Conservation (phyloP, 192 early-diverging fungal genomes). For the Backusella australiensis region DNA sequence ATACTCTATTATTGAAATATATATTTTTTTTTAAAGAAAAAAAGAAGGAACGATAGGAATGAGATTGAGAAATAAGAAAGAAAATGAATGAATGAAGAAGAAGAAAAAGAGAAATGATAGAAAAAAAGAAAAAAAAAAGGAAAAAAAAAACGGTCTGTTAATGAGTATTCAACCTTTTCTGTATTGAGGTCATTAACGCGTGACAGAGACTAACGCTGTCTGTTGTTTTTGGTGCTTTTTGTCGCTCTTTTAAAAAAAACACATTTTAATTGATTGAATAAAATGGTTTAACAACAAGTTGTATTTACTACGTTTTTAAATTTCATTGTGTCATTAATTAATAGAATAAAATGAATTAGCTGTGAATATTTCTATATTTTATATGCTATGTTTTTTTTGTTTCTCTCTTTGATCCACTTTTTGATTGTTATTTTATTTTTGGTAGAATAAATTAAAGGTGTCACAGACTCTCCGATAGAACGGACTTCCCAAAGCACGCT, state of each 20-base stretch:
- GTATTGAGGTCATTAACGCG: slow-evolving; percentile 4
- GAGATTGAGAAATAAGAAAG: neutral
- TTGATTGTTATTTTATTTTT: neutral
- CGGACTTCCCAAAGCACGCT: slow-evolving; percentile 3
- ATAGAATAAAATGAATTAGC: neutral
- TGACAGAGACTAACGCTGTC: neutral
- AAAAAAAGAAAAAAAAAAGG: neutral
- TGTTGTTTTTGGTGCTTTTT: neutral
- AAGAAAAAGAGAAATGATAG: neutral
- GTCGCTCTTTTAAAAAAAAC: slow-evolving; percentile 2
- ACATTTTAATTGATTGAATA: slow-evolving; percentile 1
- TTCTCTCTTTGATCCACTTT: neutral
- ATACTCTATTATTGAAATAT: neutral
- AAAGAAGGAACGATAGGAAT: neutral
- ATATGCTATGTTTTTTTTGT: neutral
- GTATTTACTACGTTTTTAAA: neutral
- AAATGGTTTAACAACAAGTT: neutral
- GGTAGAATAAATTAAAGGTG: slow-evolving; percentile 3
- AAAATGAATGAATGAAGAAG: neutral
- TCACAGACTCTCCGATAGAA: slow-evolving; percentile 3
- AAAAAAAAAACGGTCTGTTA: slow-evolving; percentile 1
- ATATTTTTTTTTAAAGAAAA: neutral
- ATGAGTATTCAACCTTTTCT: neutral
- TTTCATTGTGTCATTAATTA: neutral
- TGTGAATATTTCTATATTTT: neutral